A percentile compares a stretch with the other conserved stretches of the same genome.
Conservation (phyloP, 2,329 filamentous ascomycete genomes). For the Plectosphaerella plurivora region DNA sequence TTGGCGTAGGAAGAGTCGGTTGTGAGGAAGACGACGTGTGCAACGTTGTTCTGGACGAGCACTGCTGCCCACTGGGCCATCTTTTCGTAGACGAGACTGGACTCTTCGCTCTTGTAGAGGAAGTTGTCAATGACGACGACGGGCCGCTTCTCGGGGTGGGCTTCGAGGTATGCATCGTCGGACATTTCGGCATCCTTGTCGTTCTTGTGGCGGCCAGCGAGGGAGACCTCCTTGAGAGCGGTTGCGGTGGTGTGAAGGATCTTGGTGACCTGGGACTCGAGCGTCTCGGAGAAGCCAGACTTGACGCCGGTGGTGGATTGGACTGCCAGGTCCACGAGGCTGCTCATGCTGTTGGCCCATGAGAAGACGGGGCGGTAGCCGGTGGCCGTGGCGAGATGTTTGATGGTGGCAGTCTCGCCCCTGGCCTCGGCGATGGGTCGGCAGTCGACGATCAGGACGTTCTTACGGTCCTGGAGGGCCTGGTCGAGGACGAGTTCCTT, state of each 20-base stretch:
- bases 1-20: conserved; percentile 87
- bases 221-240: conserved; percentile 73
- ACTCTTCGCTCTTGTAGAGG: conserved; percentile 70
- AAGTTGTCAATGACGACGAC: conserved; percentile 93
- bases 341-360: conserved; percentile 93
- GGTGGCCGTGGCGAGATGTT: conserved; percentile 73
- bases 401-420: conserved; percentile 82
- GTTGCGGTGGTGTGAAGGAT: conserved; percentile 80
- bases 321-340: conserved; percentile 85
- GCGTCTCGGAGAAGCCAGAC: conserved; percentile 86
- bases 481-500: conserved; percentile 83
- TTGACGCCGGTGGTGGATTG: conserved; percentile 94
- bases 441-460: conserved; percentile 85
- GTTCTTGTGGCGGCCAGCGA: conserved; percentile 64
- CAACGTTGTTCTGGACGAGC: conserved; percentile 80
- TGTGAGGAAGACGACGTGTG: conserved; percentile 92
- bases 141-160: conserved; percentile 76
- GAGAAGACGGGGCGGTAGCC: conserved; percentile 93
- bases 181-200: conserved; percentile 69
- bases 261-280: conserved; percentile 84
- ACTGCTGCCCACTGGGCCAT: conserved; percentile 86
- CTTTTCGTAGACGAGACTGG: conserved; percentile 67
- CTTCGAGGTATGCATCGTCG: conserved; percentile 85
- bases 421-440: conserved; percentile 88
- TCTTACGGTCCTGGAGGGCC: conserved; percentile 68